Base-by-base conservation (phyloP, 768 basidiomycete genomes). In the Kwoniella botswanensis region DNA sequence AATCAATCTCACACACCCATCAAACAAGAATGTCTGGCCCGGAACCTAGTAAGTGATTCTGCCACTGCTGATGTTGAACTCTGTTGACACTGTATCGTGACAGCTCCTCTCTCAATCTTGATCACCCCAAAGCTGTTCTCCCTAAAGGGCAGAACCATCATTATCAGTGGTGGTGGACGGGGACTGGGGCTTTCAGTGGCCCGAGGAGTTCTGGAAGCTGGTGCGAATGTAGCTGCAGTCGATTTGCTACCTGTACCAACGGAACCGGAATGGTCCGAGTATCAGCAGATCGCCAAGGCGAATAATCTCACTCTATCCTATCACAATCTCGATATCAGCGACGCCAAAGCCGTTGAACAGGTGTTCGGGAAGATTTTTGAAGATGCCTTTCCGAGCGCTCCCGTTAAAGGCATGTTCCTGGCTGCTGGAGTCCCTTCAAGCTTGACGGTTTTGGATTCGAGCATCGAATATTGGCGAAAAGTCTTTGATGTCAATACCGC, bases 131-230 rank as follows among this genome's bases (percentile, higher is more conserved):
- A 67, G n/a, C 73, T 82, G n/a, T 79, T 79, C 74, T 63, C 57
- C 13, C 78, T 82, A 43, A n/a, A 62, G 0, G 61, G 61, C 55
- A 74, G 71, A 24, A 75, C 69, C 9, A 61, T 76, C n/a, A 73
- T 82, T 54, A 71, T 80, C 58, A 77, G 75, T 13, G 80, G 80
- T 12, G 80, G 71, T 0, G 80, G 68, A 5, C 71, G 80, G n/a
- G 80, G 80, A 58, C 65, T 82, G 3, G 80, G 80, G 18, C 67
- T 79, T 15, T 70, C 71, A 53, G 64, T 79, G 15, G 80, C 74
- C 17, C 71, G 68, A n/a, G 65, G 76, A 6, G 61, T 74, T 3
- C 69, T 82, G 15, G 79, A 82, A 71, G 58, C 74, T 21, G 76
- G 71, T 26, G 72, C 75, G 0, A 63, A 71, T 56, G 77, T 80